These are phyloP conservation scores for Coriaria nepalensis DNA, from an alignment of 306 rosid species.

Conservation along the genomic window DNA sequence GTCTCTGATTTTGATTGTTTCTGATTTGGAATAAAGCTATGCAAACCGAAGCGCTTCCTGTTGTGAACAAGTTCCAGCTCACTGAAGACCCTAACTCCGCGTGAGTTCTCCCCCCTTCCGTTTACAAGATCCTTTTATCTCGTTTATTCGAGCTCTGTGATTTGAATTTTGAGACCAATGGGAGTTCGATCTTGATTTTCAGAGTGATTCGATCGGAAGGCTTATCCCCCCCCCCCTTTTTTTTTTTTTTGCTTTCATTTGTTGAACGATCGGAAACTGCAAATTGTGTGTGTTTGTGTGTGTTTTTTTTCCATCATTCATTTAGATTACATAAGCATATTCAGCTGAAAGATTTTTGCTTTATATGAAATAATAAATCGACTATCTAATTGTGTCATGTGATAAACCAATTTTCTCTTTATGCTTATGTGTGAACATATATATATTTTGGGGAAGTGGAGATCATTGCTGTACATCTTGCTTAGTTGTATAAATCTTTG, in stretches of 20 bases:
- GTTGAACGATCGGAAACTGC: not conserved
- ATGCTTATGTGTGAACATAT: no score
- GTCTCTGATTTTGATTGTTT: slow-evolving; percentile 5
- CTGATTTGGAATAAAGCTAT: slow-evolving; percentile 40
- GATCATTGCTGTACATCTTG: not conserved
- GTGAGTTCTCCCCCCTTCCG: slow-evolving; percentile 28
- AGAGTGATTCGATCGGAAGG: no score
- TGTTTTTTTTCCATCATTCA: not conserved
- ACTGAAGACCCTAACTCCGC: slow-evolving; percentile 39
- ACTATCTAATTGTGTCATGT: no score
- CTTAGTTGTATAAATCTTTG: slow-evolving; percentile 3
- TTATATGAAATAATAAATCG: no score
- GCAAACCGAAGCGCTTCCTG: slow-evolving; percentile 92
- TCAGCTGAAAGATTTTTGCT: no score
- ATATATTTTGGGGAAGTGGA: not conserved
- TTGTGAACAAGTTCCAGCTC: slow-evolving; percentile 60
- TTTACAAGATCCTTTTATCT: not conserved
- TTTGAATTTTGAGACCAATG: slow-evolving; percentile 1
- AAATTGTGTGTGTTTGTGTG: not conserved
- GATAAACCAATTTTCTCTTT: no score
- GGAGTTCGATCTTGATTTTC: not conserved
- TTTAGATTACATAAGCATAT: not conserved
- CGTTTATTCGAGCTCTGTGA: not conserved
- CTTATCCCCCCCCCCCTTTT: no score
- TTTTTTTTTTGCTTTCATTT: not conserved